Evolutionary conservation across 2,329 filamentous ascomycete species (phyloP), one percentile per base, ranked within the genome.

Genomic region (Dendryphion nanum): DNA sequence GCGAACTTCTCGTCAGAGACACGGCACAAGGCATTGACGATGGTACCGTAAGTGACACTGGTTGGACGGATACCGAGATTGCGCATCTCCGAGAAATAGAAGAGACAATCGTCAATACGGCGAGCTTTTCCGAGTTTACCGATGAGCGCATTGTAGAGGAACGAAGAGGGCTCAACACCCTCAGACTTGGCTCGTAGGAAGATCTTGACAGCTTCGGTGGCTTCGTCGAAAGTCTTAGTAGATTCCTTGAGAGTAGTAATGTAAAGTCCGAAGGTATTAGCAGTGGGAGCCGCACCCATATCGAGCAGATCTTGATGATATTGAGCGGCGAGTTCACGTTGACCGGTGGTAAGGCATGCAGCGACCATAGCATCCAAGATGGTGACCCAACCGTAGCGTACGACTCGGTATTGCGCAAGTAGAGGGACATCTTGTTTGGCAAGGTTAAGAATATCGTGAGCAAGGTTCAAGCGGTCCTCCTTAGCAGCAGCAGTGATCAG

Each of bases 211-310:
- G 93, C 93, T 66, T 97, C 93, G 6, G 89, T 89, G 8, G 93
- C 93, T 67, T 98, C 93, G 58, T 98, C 93, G 50, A 96, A 97
- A 0, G 90, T 97, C 79, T 95, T 95, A 50, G 89, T 89, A 1
- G 89, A 95, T 61, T 95, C 91, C 73, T 97, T 96, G 45, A 98
- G 76, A 2, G 91, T 97, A n/a, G 94, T 97, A 69, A 98, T 98
- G 76, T 97, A 98, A 14, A 98, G 79, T 42, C 93, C 93, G 54
- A 94, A 98, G 1, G 93, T 98, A 74, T 98, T 98, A 30, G 93
- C 93, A 2, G 91, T 95, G 13, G 93, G 93, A 7, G 90, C 85
- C 43, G 86, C 83, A 33, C 91, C 91, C 75, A 97, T 93, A 44
- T 89, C 83, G 33, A 95, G 76, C 51, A 98, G 77, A 65, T 98